A percentile compares a stretch with the other conserved stretches of the same genome.
phyloP scores from a whole-genome alignment of 1,284 basidiomycete species.

The Fomes fomentarius region DNA sequence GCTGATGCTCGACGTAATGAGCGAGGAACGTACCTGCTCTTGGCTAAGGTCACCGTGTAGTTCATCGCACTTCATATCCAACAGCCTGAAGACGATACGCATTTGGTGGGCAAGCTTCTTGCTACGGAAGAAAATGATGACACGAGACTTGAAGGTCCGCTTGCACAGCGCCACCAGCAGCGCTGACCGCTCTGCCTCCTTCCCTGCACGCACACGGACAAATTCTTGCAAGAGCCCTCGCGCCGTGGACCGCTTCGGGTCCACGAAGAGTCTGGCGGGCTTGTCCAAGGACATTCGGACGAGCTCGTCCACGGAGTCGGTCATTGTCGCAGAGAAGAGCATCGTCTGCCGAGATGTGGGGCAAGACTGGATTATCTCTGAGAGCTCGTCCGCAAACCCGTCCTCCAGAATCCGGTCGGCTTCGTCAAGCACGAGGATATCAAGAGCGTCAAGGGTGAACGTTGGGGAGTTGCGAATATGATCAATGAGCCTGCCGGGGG shows the following conservation, averaged over 20 bases:
- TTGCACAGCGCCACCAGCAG: constrained; percentile 86
- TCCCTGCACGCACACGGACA: constrained; percentile 81
- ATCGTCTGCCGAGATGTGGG: constrained; percentile 93
- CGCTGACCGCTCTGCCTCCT: constrained; percentile 82
- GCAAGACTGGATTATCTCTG: constrained; percentile 92
- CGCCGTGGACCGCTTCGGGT: constrained; percentile 89
- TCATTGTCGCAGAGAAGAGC: constrained; percentile 99
- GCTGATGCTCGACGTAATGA: not conserved
- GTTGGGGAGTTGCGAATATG: constrained; percentile 95
- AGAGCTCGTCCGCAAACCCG: constrained; percentile 94
- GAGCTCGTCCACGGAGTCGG: constrained; percentile 92
- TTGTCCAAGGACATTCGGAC: constrained; percentile 91
- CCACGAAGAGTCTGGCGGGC: constrained; percentile 94
- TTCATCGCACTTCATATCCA: constrained; percentile 88
- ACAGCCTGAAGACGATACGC: constrained; percentile 90
- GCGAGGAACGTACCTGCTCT: constrained; percentile 71
- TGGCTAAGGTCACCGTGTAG: constrained; percentile 95
- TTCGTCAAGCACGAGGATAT: constrained; percentile 95
- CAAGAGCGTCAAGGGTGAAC: constrained; percentile 92
- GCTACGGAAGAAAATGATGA: constrained; percentile 93
- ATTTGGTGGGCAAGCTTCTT: constrained; percentile 98
- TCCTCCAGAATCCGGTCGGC: constrained; percentile 98
- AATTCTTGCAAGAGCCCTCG: constrained; percentile 95
- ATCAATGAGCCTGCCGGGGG: constrained; percentile 95
- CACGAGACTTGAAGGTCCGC: constrained; percentile 82